Evolutionary conservation across 768 basidiomycete genomes (phyloP), one percentile per base, ranked within the genome.

Genomic region (Sporobolomyces roseus): DNA sequence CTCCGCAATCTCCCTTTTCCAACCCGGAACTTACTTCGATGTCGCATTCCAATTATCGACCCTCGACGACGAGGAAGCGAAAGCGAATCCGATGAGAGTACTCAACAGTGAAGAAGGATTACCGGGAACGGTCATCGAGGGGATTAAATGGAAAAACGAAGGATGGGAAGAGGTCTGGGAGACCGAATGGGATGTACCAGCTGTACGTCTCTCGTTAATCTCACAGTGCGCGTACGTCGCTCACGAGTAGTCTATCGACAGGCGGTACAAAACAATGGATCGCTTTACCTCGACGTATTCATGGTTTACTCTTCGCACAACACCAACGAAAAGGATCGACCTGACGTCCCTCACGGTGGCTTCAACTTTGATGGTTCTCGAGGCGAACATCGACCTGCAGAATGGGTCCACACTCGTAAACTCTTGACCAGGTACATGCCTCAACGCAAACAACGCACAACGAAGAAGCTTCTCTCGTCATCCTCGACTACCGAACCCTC

Each of bases 361-460:
- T 60, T 60, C 58, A 35, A 60, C 58, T 60, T 60, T 35, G 45
- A 60, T 23, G 45, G 58, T 33, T 53, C 52, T 19, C 9, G 19
- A 23, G 56, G 27, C 7, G 45, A 32, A 4, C 1, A 3, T 16
- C 58, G 58, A 32, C 51, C 58, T 5, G 58, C 58, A 43, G 58
- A 60, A 48, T 60, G 58, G 58, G 58, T 60, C 23, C 58, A 60
- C 45, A 48, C 45, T 10, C 58, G 58, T 30, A 60, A 60, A 96
- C 93, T 88, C 33, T 80, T 99, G 71, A 94, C 91, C 2, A 86
- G 89, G n/a, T 93, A 92, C 78, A 74, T 88, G 36, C 84, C 88
- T 9, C 88, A 85, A 74, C 74, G 80, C 27, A 92, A 88, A 77
- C 78, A 84, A 13, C 84, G 92, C 36, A 92, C 90, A 75, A 87